Base-by-base conservation (phyloP, 2,329 filamentous ascomycete genomes). In the Xylaria sp. region DNA sequence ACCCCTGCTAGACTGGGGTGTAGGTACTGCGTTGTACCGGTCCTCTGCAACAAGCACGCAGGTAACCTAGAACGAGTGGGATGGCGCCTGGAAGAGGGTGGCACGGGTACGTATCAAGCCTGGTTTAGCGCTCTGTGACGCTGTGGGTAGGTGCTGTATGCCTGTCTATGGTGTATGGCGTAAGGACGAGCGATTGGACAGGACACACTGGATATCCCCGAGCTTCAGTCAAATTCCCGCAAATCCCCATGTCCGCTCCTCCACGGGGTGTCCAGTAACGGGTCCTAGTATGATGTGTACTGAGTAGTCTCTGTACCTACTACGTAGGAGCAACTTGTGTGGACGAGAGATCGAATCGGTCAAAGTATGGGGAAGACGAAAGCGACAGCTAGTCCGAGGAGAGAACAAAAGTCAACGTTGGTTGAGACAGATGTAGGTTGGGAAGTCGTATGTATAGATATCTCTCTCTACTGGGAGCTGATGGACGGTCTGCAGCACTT, bases 221-320 rank as follows among this genome's bases (percentile, higher is more conserved):
- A 64, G 57, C 66, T 59, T 70, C 57, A 71, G 50, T 63, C 56
- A 67, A 72, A 72, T 70, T 71, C 67, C 69, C 60, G 67, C 59
- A 69, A 56, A 65, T 23, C 64, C 68, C 65, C 65, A 62, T 65
- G 68, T 58, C 65, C 60, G 64, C 41, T 59, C 52, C 58, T 63
- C 52, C 63, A 55, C 50, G 59, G 51, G 57, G 44, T 28, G 52
- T 60, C 44, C 48, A 62, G 55, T 44, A 64, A 64, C 20, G 46
- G 41, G 59, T 59, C 44, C 55, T 51, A 48, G 51, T 54, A 34
- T 37, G 20, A 28, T 20, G 12, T 23, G 59, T 23, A 63, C 41
- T n/a, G 28, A 25, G 59, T 20, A 63, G 41, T 46, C 34, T 10
- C 34, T 37, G 7, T 37, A 37, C 34, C 34, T 8, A 28, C 28